Conservation (phyloP, 2,329 filamentous ascomycete genomes). For the Hortaea sp. region DNA sequence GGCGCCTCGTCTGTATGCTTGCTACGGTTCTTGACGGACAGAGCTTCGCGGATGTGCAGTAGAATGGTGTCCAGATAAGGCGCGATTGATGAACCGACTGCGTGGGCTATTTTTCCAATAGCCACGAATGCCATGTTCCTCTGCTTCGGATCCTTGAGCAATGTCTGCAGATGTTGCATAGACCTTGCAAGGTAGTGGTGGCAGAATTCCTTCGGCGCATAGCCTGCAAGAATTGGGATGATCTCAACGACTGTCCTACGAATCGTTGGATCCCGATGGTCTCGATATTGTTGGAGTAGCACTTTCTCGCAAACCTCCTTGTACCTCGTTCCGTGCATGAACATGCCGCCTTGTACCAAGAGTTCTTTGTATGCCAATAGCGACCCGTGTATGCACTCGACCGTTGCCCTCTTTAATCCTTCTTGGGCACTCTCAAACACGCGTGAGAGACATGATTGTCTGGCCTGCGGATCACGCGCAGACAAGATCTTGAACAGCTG, state of each 20-base stretch:
- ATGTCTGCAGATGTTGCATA: slow-evolving; percentile 90
- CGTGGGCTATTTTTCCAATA: slow-evolving; percentile 92
- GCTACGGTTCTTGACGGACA: slow-evolving; percentile 66
- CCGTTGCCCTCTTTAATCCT: slow-evolving; percentile 68
- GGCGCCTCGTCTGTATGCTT: slow-evolving; percentile 55
- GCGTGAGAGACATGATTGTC: slow-evolving; percentile 77
- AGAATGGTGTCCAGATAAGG: slow-evolving; percentile 92
- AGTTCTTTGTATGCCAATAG: slow-evolving; percentile 87
- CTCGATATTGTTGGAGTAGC: slow-evolving; percentile 64
- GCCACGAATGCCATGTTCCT: slow-evolving; percentile 89
- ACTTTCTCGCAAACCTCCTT: slow-evolving; percentile 87
- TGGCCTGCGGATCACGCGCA: slow-evolving; percentile 80
- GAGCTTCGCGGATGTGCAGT: slow-evolving; percentile 82
- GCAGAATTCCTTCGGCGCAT: slow-evolving; percentile 83
- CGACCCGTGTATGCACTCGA: slow-evolving; percentile 89
- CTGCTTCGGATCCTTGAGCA: slow-evolving; percentile 91
- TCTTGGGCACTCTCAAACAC: slow-evolving; percentile 78
- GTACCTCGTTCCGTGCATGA: slow-evolving; percentile 87
- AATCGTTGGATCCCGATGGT: slow-evolving; percentile 80
- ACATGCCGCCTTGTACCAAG: slow-evolving; percentile 92
- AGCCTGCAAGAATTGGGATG: slow-evolving; percentile 86
- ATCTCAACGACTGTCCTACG: slow-evolving; percentile 81
- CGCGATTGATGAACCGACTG: slow-evolving; percentile 87
- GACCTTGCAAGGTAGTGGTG: slow-evolving; percentile 83
- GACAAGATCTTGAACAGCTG: slow-evolving; percentile 94